Evolutionary conservation across 2,329 filamentous ascomycete genomes (phyloP), one percentile per base, ranked within the genome.

Genomic region (Neonectria punicea): DNA sequence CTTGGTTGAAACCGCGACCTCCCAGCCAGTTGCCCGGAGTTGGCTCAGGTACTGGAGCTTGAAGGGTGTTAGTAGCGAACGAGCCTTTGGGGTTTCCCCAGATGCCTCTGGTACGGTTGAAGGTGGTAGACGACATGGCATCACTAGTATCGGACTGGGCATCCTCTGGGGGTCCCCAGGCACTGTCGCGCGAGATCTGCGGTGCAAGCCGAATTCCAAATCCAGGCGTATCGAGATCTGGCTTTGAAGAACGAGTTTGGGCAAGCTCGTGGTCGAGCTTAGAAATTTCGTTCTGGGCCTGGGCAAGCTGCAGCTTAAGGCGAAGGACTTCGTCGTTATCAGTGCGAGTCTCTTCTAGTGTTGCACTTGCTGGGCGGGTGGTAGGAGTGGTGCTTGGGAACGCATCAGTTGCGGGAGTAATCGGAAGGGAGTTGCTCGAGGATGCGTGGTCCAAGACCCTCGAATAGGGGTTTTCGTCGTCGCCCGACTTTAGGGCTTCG

Each of bases 181-280:
- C 79, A 66, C 77, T 83, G 50, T 85, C 85, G 18, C 79, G 79
- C 28, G 75, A 66, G 47, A 58, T 36, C 7, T 70, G 65, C 8
- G 68, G 56, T 32, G 73, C 61, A 53, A 61, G 61, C 14, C 74
- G 72, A 32, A 70, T 66, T 16, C 70, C 69, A 39, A 73, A 65
- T 41, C 54, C 46, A 22, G 71, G 60, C 3, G 61, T 20, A 1
- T 80, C 75, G 3, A 72, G 62, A 2, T 88, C 90, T 58, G 87
- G 82, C 72, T 87, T 89, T 36, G 83, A 82, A 61, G 88, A 85
- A 32, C 89, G 88, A 25, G 84, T 89, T 68, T 92, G 88, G 43
- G 88, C 85, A 65, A 93, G 84, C 80, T 93, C 90, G 58, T 92
- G 86, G 63, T 92, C 90, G 75, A 94, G 89, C 61, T 87, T 89